Evolutionary conservation across 2,329 filamentous ascomycete genomes (phyloP).

Genomic region (Colletotrichum scovillei): DNA sequence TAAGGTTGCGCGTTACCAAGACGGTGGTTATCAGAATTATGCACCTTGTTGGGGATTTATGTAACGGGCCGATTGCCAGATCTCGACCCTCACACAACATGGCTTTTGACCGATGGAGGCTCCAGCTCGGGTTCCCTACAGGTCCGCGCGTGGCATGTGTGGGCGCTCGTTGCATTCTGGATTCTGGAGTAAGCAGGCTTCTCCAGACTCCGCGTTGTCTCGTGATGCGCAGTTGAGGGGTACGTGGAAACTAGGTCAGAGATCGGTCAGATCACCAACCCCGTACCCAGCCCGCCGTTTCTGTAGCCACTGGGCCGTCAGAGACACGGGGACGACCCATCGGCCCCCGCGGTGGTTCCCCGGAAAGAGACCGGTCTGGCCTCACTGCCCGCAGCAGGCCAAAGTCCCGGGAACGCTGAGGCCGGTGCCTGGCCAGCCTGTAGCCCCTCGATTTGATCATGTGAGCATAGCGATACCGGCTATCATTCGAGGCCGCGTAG

Average conservation of each 20-base stretch:
- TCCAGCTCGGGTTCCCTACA: neutral
- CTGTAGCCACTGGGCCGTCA: neutral
- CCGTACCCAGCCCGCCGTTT: neutral
- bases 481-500: neutral
- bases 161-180: neutral
- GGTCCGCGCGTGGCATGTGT: neutral
- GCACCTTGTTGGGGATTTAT: neutral
- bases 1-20: neutral
- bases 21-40: neutral
- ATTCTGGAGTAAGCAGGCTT: neutral
- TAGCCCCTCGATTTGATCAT: neutral
- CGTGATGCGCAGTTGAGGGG: neutral
- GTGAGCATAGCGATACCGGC: neutral
- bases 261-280: neutral
- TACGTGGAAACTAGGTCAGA: neutral
- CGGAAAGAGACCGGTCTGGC: neutral
- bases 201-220: neutral
- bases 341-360: neutral
- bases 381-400: neutral
- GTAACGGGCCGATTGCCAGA: neutral
- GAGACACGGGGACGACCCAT: neutral
- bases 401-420: neutral
- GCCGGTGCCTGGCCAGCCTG: neutral
- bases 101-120: neutral
- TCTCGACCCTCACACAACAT: neutral